Percentiles rank a stretch among this genome's conserved stretches.
These are phyloP conservation scores for Sherardia arvensis DNA, from an alignment of 257 asterid species.

Conservation along the genomic window DNA sequence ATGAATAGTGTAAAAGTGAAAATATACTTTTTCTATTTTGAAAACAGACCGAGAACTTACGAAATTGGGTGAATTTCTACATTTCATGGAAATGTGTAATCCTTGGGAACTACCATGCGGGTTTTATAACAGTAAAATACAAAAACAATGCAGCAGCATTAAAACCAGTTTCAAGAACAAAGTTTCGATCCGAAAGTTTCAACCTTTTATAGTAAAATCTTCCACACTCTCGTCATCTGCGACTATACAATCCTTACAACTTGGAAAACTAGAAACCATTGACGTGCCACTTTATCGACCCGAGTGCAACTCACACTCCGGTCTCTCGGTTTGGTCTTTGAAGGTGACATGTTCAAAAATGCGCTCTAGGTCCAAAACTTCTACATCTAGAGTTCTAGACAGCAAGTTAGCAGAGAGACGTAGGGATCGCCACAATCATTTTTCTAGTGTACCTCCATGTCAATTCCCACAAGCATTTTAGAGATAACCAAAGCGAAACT, in stretches of 20 bases:
- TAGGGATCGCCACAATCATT: too few relatives aligned
- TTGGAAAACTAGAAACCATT: neutral
- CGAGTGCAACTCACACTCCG: neutral
- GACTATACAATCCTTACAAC: neutral
- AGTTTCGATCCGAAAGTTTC: conserved; percentile 1
- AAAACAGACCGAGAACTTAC: too few relatives aligned
- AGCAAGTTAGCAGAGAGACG: conserved; percentile 44
- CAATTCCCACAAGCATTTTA: too few relatives aligned
- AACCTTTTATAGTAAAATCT: neutral
- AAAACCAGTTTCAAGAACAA: neutral
- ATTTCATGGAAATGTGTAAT: neutral
- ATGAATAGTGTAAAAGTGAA: too few relatives aligned
- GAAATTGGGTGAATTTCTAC: neutral
- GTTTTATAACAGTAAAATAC: neutral
- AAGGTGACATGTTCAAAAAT: conserved; percentile 10
- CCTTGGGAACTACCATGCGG: conserved; percentile 3
- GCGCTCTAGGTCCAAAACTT: conserved; percentile 25
- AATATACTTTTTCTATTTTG: too few relatives aligned
- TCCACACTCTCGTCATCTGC: neutral
- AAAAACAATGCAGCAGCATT: neutral
- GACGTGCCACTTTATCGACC: neutral
- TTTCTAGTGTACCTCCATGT: too few relatives aligned
- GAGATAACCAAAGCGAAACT: too few relatives aligned
- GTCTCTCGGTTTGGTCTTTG: neutral
- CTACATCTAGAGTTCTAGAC: conserved; percentile 34